These are phyloP conservation scores for Powellomyces hirtus DNA, from an alignment of 192 early-diverging fungal species.

Conservation along the genomic window DNA sequence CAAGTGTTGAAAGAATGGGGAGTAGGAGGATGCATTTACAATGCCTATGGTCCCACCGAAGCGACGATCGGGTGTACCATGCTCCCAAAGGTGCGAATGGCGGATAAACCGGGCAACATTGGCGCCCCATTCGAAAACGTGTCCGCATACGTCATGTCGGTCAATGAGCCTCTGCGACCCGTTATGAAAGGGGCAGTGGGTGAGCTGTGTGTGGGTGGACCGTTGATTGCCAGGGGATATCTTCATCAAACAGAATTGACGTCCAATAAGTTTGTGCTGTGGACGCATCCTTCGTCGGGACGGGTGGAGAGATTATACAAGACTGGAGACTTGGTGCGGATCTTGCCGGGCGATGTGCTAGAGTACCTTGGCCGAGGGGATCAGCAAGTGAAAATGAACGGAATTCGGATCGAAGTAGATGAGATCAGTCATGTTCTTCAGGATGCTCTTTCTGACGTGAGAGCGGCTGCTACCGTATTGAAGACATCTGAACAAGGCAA, in stretches of 20 bases:
- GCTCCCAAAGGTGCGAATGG: neutral
- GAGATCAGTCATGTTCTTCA: conserved; percentile 21
- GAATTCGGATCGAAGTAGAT: conserved; percentile 43
- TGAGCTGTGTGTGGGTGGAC: conserved; percentile 44
- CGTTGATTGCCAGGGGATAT: conserved; percentile 41
- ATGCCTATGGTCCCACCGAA: conserved; percentile 32
- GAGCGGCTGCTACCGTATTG: neutral
- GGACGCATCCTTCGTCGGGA: conserved; percentile 22
- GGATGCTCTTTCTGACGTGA: neutral
- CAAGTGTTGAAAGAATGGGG: conserved; percentile 13
- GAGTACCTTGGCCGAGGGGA: conserved; percentile 35
- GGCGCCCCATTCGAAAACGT: conserved; percentile 4
- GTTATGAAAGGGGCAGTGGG: conserved; percentile 39
- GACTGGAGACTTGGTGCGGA: conserved; percentile 27
- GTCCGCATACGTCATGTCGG: conserved; percentile 12
- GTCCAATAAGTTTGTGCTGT: conserved; percentile 25
- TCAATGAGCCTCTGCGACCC: neutral
- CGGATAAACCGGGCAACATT: neutral
- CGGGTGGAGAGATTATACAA: conserved; percentile 22
- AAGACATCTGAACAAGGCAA: neutral
- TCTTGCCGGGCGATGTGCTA: conserved; percentile 23
- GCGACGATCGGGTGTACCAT: conserved; percentile 31
- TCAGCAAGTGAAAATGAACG: conserved; percentile 54
- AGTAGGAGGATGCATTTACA: neutral
- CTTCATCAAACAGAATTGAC: conserved; percentile 42